phyloP scores from a whole-genome alignment of 1,284 basidiomycete species.

The Ganoderma multipileum region DNA sequence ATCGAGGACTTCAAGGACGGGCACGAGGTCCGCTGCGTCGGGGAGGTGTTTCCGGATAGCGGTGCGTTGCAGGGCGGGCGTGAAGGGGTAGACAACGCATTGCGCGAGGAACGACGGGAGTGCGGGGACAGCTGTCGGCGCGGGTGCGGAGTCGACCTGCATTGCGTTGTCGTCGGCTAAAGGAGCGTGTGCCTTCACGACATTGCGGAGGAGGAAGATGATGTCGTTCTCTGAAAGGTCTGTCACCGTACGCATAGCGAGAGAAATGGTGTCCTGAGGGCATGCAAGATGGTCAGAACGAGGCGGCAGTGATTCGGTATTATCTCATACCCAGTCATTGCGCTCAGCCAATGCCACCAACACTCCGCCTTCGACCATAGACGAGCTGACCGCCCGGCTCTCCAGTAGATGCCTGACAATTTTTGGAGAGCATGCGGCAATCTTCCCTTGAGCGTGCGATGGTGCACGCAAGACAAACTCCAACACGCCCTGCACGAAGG shows the following conservation, averaged over 20 bases:
- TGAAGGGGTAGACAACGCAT: constrained; percentile 59
- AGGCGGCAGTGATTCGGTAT: neutral
- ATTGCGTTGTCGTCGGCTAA: constrained; percentile 50
- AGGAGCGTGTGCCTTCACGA: constrained; percentile 45
- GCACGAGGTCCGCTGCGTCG: constrained; percentile 59
- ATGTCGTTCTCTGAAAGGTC: constrained; percentile 72
- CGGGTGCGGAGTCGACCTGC: constrained; percentile 56
- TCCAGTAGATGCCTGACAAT: constrained; percentile 63
- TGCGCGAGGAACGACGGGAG: constrained; percentile 57
- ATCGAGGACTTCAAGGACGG: constrained; percentile 58
- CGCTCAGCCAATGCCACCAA: constrained; percentile 55
- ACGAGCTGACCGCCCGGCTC: constrained; percentile 57
- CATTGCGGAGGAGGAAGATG: constrained; percentile 53
- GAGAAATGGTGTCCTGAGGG: constrained; percentile 57
- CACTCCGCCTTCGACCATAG: constrained; percentile 66
- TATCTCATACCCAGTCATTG: constrained; percentile 68
- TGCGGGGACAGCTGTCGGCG: constrained; percentile 40
- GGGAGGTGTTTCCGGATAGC: constrained; percentile 62
- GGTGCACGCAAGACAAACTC: constrained; percentile 45
- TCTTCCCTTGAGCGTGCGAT: constrained; percentile 34
- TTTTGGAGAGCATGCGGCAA: constrained; percentile 52
- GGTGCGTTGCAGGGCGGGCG: constrained; percentile 56
- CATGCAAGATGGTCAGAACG: neutral
- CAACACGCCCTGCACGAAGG: constrained; percentile 65
- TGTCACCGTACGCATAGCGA: constrained; percentile 58